These are phyloP conservation scores for Linum lewisii DNA, from an alignment of 345 rosid species.

Conservation along the genomic window DNA sequence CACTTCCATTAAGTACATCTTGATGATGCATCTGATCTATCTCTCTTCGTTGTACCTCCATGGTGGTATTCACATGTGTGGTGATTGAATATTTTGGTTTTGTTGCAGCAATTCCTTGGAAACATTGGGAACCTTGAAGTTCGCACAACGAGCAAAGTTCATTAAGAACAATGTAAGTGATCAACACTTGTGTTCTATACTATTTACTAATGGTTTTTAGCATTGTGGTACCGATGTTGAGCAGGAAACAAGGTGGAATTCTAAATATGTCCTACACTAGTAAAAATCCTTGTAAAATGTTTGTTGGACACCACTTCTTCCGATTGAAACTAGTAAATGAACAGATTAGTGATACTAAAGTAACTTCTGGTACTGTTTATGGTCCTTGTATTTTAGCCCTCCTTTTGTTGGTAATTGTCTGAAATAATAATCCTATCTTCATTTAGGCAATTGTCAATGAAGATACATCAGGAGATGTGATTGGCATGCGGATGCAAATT, in stretches of 20 bases:
- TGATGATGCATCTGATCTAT: neutral
- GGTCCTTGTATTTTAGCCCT: neutral
- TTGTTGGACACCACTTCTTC: too few relatives aligned
- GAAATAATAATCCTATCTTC: constrained; percentile 8
- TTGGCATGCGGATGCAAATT: constrained; percentile 87
- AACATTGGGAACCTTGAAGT: constrained; percentile 94
- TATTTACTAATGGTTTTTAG: too few relatives aligned
- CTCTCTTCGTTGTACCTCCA: neutral
- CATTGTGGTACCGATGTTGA: too few relatives aligned
- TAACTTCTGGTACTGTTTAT: constrained; percentile 2
- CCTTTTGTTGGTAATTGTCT: neutral
- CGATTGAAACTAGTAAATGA: too few relatives aligned
- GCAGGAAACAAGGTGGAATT: too few relatives aligned
- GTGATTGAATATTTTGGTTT: constrained; percentile 1
- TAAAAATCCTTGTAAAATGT: neutral
- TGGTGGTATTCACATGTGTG: neutral
- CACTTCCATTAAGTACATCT: neutral
- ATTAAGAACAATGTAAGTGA: constrained; percentile 82
- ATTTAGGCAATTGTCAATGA: constrained; percentile 86
- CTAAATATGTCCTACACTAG: too few relatives aligned
- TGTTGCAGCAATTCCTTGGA: constrained; percentile 78
- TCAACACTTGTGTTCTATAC: neutral
- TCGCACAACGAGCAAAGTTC: constrained; percentile 97
- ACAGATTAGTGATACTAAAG: too few relatives aligned
- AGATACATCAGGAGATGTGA: constrained; percentile 95